Base-by-base conservation (phyloP, 2,329 filamentous ascomycete genomes). In the Blumeriella jaapii region DNA sequence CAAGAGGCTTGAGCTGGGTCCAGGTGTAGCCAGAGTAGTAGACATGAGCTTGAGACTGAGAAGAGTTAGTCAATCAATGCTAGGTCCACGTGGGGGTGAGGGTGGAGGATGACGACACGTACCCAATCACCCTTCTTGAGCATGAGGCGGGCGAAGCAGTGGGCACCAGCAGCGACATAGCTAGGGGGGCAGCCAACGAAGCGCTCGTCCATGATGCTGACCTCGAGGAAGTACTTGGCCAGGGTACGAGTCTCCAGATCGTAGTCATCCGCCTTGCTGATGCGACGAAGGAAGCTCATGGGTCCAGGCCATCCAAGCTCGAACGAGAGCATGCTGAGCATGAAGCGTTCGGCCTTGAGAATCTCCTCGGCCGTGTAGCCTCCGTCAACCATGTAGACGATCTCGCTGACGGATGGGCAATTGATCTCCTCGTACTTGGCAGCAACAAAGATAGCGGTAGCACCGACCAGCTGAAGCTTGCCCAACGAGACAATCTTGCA, bases 341-440 rank as follows among this genome's bases (percentile, higher is more conserved):
- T 98, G 65, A 94, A 96, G 9, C 87, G 79, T 62, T 98, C 91
- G 0, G 91, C 91, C 64, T 96, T 95, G 47, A 96, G 71, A 38
- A 98, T 89, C 63, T 96, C 91, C 38, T 95, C 87, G 11, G 74
- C 70, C 3, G 72, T 82, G 61, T 95, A 98, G 36, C 85, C 86
- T 27, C 78, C 74, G 56, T 98, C 91, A 25, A 98, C 91, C 89
- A 98, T 96, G 66, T 89, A 96, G 41, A 94, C 82, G 53, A 98
- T 93, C 65, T 98, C 91, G 42, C 82, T 74, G 14, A 98, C 77
- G 1, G 89, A 94, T 15, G 87, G 91, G 59, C 87, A 94, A 61
- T 94, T 93, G 65, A 98, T 95, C 63, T 98, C 91, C 60, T 98
- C 91, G 56, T 95, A 98, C 62, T 98, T 98, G 50, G 91, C 83